A percentile compares a stretch with the other conserved stretches of the same genome.
Conservation (phyloP, 345 rosid genomes). For the Balakata baccata region DNA sequence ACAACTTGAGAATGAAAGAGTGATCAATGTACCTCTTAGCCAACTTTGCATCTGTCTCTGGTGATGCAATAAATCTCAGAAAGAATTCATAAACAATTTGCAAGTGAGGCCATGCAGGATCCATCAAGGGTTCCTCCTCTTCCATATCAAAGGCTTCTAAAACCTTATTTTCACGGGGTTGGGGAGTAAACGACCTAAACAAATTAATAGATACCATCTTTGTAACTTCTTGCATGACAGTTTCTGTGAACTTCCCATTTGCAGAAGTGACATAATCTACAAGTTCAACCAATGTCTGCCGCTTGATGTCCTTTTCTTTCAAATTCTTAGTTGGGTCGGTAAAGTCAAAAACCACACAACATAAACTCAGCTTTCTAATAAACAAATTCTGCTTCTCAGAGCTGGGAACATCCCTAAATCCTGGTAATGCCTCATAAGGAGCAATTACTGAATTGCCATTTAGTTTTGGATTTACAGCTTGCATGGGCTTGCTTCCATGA, state of each 20-base stretch:
- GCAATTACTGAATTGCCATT: slow-evolving; percentile 32
- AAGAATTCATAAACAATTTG: slow-evolving; percentile 70
- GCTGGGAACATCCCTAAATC: slow-evolving; percentile 58
- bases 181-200: slow-evolving; percentile 56
- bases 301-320: slow-evolving; percentile 71
- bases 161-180: slow-evolving; percentile 61
- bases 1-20: slow-evolving; percentile 51
- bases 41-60: slow-evolving; percentile 70
- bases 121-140: slow-evolving; percentile 74
- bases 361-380: slow-evolving; percentile 50
- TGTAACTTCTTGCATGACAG: slow-evolving; percentile 52
- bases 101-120: slow-evolving; percentile 77
- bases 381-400: slow-evolving; percentile 57
- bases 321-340: slow-evolving; percentile 50
- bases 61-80: slow-evolving; percentile 66
- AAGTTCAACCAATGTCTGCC: slow-evolving; percentile 68
- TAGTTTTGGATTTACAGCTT: slow-evolving; percentile 27
- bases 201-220: slow-evolving; percentile 60
- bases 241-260: slow-evolving; percentile 53
- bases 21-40: slow-evolving; percentile 69
- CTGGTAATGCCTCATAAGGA: slow-evolving; percentile 53
- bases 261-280: slow-evolving; percentile 61
- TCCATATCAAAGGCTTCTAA: slow-evolving; percentile 60
- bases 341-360: slow-evolving; percentile 63
- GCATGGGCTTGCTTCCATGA: slow-evolving; percentile 30